Evolutionary conservation across 2,329 filamentous ascomycete genomes (phyloP), one percentile per base, ranked within the genome.

Genomic region (Orbilia ellipsospora): DNA sequence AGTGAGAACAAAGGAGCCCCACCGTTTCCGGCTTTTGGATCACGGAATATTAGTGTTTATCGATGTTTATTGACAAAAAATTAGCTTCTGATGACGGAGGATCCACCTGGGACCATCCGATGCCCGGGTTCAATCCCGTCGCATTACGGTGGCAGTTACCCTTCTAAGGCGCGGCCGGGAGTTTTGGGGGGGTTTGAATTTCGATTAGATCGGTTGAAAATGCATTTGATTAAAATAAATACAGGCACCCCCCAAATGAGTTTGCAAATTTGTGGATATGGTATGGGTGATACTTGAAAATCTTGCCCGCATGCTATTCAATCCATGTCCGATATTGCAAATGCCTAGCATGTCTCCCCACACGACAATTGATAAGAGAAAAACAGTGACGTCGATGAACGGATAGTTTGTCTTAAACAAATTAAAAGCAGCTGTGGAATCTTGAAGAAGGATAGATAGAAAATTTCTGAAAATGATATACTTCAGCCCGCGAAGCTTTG

Each of bases 371-470:
- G 31, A 36, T 36, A 36, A 36, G 62, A 31, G 23, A 48, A 69
- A 57, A 48, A 48, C 48, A 40, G 64, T 75, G 72, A 75, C 72
- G 72, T 75, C 57, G 72, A 40, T 48, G 13, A 16, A 63, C 64
- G 72, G 72, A 65, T 57, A 36, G 16, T 56, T 50, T 64, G 54
- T 52, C 3, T 67, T 36, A 36, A 2, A 36, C 23, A 36, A 36
- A 36, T 36, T 36, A 10, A 36, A 10, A 36, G 31, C 31, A 4
- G 10, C 3, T 6, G 31, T 36, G 31, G 10, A 36, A 6, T 36
- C 31, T 7, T 7, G 6, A 31, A 31, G 55, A 59, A n/a, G 44
- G 15, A 26, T 31, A 59, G 36, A 59, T 7, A 31, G 28, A 31
- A 31, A 7, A 31, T 4, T 31, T 7, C 7, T 7, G 7, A 36